Evolutionary conservation across 2,329 filamentous ascomycete genomes (phyloP), one percentile per base, ranked within the genome.

Genomic region (Fusarium temperatum): DNA sequence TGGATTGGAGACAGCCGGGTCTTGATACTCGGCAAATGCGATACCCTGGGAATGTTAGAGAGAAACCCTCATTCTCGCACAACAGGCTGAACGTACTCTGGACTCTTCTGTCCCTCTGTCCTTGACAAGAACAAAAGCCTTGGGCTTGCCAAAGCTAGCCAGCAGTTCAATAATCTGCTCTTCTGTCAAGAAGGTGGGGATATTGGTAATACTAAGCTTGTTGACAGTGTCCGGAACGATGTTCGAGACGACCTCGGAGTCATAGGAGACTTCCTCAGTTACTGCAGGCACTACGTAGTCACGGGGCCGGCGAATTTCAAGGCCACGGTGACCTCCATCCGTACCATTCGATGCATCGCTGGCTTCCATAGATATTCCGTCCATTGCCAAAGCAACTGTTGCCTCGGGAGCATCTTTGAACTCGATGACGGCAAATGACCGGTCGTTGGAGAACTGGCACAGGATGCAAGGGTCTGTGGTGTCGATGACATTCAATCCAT

Each of bases 251-350:
- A 93, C 89, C 10, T 94, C 94, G 42, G 92, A 91, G 78, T 95
- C 91, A 77, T 92, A 92, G 45, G 92, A 88, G 50, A 90, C 88
- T 32, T 95, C 92, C 54, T 95, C 93, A 3, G 89, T 89, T 39
- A 93, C 87, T 20, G 93, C 91, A 15, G 96, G 96, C 60, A 97
- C 95, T 77, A 98, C 98, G 83, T 98, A 99, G 82, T 99, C 96
- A 84, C 97, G 98, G 47, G 97, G 97, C 51, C 96, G 90, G 73
- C 91, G 91, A 76, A 98, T 94, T 41, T 91, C 88, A 44, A 98
- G 87, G 12, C 93, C 92, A 53, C 84, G 81, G 28, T 85, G 86
- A 7, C 85, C 85, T 59, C 90, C 89, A 36, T 87, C 82, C 28
- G 85, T 84, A 3, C 91, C 89, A 41, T 87, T 83, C 35, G 84